Conservation (phyloP, 305 asterid genomes). For the Fraxinus paxiana region DNA sequence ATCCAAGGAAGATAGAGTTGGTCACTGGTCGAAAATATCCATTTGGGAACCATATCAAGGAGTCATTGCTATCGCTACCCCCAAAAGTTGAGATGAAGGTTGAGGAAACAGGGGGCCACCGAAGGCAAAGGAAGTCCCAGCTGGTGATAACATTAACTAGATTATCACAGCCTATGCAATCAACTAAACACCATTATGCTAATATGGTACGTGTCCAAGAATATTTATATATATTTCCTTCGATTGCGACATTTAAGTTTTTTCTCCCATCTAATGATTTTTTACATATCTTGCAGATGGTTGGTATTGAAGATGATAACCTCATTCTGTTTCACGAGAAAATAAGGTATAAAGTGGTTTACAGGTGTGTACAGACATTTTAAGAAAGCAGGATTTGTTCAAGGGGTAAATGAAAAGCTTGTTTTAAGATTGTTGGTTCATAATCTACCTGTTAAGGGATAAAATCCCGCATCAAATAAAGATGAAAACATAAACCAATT, state of each 20-base stretch:
- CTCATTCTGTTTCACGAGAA: slow-evolving; percentile 70
- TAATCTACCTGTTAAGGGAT: not conserved
- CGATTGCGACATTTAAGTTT: not conserved
- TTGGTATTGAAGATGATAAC: slow-evolving; percentile 71
- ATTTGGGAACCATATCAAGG: slow-evolving; percentile 93
- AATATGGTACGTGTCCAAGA: slow-evolving; percentile 58
- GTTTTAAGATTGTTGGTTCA: slow-evolving; percentile 17
- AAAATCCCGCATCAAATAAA: not conserved
- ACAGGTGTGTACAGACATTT: slow-evolving; percentile 12
- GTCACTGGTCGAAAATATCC: slow-evolving; percentile 90
- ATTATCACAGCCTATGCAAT: slow-evolving; percentile 50
- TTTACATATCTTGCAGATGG: slow-evolving; percentile 48
- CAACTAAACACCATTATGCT: slow-evolving; percentile 75
- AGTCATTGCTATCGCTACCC: slow-evolving; percentile 68
- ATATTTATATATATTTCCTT: not conserved
- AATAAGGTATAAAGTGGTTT: slow-evolving; percentile 57
- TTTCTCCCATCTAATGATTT: not conserved
- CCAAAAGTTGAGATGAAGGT: slow-evolving; percentile 73
- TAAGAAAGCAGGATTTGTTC: slow-evolving; percentile 11
- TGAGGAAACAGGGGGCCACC: slow-evolving; percentile 58
- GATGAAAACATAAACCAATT: not conserved
- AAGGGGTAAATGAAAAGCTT: not conserved
- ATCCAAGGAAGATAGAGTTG: slow-evolving; percentile 92
- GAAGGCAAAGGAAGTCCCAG: slow-evolving; percentile 65
- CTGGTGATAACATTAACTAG: slow-evolving; percentile 72